phyloP scores from a whole-genome alignment of 140 eudicot genomes.

The Ambrosia hybrid region DNA sequence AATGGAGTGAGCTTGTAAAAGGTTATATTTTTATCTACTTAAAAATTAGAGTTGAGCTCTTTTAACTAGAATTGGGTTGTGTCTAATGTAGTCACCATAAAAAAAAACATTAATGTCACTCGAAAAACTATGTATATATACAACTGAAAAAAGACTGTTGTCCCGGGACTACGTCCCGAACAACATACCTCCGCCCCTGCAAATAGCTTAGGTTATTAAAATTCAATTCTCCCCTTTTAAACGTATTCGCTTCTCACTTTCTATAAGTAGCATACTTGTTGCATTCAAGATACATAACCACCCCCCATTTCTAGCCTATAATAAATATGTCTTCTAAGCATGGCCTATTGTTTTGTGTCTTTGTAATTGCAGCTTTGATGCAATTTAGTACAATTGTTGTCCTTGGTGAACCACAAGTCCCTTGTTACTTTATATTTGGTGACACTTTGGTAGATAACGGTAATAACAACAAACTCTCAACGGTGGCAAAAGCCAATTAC shows the following conservation, averaged over 20 bases:
- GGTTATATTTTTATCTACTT: too few relatives aligned
- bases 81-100: too few relatives aligned
- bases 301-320: background rate
- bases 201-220: too few relatives aligned
- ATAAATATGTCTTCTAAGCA: slow-evolving; percentile 6
- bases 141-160: too few relatives aligned
- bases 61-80: too few relatives aligned
- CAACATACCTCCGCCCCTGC: too few relatives aligned
- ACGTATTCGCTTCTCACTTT: background rate
- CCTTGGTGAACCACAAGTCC: slow-evolving; percentile 30
- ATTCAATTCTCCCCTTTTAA: background rate
- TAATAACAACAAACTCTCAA: slow-evolving; percentile 37
- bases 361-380: background rate
- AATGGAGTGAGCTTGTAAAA: too few relatives aligned
- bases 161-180: too few relatives aligned
- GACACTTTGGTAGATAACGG: slow-evolving; percentile 52
- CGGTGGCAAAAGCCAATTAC: slow-evolving; percentile 36
- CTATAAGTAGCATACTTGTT: slow-evolving; percentile 15
- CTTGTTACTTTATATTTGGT: slow-evolving; percentile 55
- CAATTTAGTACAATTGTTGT: background rate
- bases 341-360: background rate
- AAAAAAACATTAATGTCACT: too few relatives aligned
- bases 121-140: too few relatives aligned
- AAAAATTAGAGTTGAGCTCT: too few relatives aligned
- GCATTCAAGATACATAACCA: background rate